A percentile compares a stretch with the other conserved stretches of the same genome.
Evolutionary conservation across 305 asterid genomes (phyloP).

Genomic region (Ajuga reptans): DNA sequence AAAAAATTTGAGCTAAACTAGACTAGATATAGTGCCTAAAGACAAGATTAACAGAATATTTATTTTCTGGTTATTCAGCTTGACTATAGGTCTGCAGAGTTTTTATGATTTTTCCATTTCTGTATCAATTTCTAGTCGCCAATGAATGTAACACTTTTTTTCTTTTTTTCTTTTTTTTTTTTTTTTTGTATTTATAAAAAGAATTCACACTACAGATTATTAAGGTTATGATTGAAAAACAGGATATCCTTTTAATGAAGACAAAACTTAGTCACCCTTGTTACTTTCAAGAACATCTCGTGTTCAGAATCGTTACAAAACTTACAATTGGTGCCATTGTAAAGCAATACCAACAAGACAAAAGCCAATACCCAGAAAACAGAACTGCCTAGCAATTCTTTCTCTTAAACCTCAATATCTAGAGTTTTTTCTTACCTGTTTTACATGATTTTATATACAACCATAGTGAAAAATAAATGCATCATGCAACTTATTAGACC

Average conservation of each 20-base stretch:
- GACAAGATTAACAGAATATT: neutral
- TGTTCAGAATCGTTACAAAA: neutral
- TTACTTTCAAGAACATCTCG: neutral
- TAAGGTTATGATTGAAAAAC: neutral
- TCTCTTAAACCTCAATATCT: too few species aligned
- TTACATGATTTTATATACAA: neutral
- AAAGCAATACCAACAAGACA: neutral
- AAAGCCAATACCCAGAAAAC: neutral
- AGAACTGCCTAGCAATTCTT: too few species aligned
- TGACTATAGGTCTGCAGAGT: neutral
- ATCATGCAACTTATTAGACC: neutral
- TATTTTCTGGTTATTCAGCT: neutral
- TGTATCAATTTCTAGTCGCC: too few species aligned
- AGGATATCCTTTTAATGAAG: neutral
- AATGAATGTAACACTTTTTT: too few species aligned
- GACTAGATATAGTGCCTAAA: neutral
- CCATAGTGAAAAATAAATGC: neutral
- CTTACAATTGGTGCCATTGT: neutral
- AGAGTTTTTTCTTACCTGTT: neutral
- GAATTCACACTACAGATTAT: neutral
- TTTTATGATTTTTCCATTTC: neutral
- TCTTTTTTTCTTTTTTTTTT: too few species aligned
- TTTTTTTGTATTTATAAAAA: neutral
- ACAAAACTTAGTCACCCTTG: neutral
- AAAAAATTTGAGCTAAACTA: neutral